Base-by-base conservation (phyloP, 1,284 basidiomycete genomes). In the Cryptococcus hybrid region DNA sequence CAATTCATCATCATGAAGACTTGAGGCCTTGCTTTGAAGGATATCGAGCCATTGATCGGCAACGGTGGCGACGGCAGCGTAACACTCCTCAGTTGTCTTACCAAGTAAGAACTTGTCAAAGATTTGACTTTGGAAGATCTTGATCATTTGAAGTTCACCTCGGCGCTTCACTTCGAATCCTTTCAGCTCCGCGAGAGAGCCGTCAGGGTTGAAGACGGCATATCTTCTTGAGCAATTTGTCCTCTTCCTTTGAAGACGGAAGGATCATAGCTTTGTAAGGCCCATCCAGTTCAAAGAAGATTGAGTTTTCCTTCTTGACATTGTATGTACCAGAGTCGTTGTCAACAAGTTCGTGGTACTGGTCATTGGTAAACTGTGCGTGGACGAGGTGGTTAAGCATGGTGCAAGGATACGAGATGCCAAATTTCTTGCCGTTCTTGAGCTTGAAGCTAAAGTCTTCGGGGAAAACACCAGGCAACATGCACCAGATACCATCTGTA, bases 401-500 rank as follows among this genome's bases (percentile, higher is more conserved):
- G 9, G 95, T 98, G 76, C 96, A 99, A 0, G 96, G 96, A 73
- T 99, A 99, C n/a, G 93, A 97, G 70, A 99, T 88, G 15, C 83
- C 82, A 60, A 97, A 86, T 18, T 87, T 82, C 80, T 98, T 98
- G 60, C 96, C 95, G 68, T 85, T 88, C 56, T 83, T 82, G 56
- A 96, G 84, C 73, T 92, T 87, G 84, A 99, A 98, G 73, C 87
- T 89, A 84, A 98, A 99, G 79, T 98, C 92, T 78, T 99, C 96
- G 1, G 96, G 96, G 77, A 99, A 99, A 9, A 92, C 86, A 7
- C 92, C 92, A 5, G 96, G 96, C 30, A 99, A 86, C 96, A 99
- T 99, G 78, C 96, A 99, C 96, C 96, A 99, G 67, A 99, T 99
- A 68, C 96, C 96, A 77, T 99, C 96, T 11, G 96, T 99, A 77